Base-by-base conservation (phyloP, 371 early-diverging fungal species). In the Syncephalastrum monosporum region DNA sequence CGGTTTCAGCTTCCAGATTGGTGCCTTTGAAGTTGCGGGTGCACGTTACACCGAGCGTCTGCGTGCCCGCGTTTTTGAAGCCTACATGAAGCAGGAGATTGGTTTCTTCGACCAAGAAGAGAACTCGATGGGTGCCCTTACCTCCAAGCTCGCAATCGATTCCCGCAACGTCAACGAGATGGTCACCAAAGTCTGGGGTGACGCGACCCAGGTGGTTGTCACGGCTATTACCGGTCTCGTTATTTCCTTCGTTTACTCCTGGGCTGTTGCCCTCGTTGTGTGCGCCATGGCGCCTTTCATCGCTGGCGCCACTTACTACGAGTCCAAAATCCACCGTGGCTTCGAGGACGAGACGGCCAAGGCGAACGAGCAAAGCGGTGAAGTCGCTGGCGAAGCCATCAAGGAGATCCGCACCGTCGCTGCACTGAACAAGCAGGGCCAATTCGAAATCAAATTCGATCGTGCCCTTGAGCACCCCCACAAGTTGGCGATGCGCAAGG, bases 341-440 rank as follows among this genome's bases (percentile, higher is more conserved):
- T 81, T 77, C 50, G 84, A 85, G 46, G 72, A 74, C 51, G 75
- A 85, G 61, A 85, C 81, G 45, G 77, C 81, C 63, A 82, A 82
- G 56, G 85, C 88, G 0, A 89, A 90, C 57, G 83, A 86, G 63
- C 74, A 81, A 24, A 82, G 88, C 43, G 86, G 87, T 57, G 87
- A 87, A 68, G 81, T 85, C 47, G 91, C 93, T 47, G 81, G 83
- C 63, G 97, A 97, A 68, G 91, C 92, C 25, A 87, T 97, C 50
- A 75, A 85, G 56, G 86, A 89, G 72, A 89, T 97, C 53, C 86
- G 96, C 42, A 96, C 97, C 3, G 94, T 97, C 17, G 83, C 86
- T 41, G 74, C 89, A 3, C 75, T 97, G n/a, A 90, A 88, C 25
- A 87, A 90, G 59, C 94, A 97, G 64, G 41, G 50, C 17, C 67